A percentile compares a stretch with the other conserved stretches of the same genome.
Evolutionary conservation across 2,329 filamentous ascomycete genomes (phyloP).

Genomic region (Paecilomyces formosus): DNA sequence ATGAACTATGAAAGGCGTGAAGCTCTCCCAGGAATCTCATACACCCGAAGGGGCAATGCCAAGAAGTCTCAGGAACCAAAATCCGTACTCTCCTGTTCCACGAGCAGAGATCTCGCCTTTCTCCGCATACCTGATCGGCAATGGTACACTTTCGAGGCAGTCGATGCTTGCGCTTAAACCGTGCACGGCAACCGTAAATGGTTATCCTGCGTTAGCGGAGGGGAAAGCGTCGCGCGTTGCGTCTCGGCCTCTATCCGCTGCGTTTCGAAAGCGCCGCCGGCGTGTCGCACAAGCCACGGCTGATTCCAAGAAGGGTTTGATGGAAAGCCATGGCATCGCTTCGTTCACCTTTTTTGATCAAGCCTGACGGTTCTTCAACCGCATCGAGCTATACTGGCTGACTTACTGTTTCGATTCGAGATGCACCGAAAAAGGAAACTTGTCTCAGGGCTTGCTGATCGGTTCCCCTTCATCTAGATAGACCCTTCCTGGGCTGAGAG

Average conservation of each 20-base stretch:
- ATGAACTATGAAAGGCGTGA: conserved; percentile 20
- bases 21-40: background rate
- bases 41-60: conserved; percentile 1
- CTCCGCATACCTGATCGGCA: background rate
- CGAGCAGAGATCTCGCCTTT: background rate
- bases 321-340: background rate
- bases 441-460: background rate
- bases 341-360: background rate
- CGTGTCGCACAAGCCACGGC: conserved; percentile 3
- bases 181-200: background rate
- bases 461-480: background rate
- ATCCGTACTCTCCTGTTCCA: background rate
- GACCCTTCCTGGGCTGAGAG: background rate
- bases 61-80: background rate
- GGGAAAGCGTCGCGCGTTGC: conserved; percentile 7
- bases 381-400: background rate
- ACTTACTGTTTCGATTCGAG: background rate
- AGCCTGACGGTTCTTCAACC: background rate
- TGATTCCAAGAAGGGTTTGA: background rate
- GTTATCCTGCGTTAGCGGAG: conserved; percentile 12
- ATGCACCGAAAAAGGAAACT: background rate
- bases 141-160: conserved; percentile 11
- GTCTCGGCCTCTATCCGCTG: conserved; percentile 6
- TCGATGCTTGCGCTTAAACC: background rate
- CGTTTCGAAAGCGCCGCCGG: conserved; percentile 7